Evolutionary conservation across 2,329 filamentous ascomycete species (phyloP).

Genomic region (Coleophoma crateriformis): DNA sequence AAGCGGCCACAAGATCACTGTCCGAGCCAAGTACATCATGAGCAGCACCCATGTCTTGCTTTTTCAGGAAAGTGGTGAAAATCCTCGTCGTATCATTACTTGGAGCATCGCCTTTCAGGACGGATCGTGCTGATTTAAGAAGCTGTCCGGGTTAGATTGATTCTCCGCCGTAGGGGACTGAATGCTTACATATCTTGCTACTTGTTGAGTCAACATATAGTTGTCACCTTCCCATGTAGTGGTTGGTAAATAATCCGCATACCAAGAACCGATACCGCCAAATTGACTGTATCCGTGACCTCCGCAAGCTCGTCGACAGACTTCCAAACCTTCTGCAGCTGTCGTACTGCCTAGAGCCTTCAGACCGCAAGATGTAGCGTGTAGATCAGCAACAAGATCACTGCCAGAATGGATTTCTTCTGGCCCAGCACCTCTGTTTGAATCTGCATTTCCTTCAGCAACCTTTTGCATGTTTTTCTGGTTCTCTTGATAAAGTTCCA

Average conservation of each 20-base stretch:
- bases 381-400: slow-evolving; percentile 66
- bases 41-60: slow-evolving; percentile 65
- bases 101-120: slow-evolving; percentile 57
- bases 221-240: slow-evolving; percentile 63
- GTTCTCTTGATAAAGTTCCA: slow-evolving; percentile 66
- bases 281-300: slow-evolving; percentile 74
- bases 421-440: slow-evolving; percentile 54
- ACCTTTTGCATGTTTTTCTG: slow-evolving; percentile 56
- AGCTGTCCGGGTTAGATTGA: slow-evolving; percentile 34
- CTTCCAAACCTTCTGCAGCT: slow-evolving; percentile 69
- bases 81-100: slow-evolving; percentile 66
- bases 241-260: slow-evolving; percentile 69
- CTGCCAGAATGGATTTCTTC: slow-evolving; percentile 62
- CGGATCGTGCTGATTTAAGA: slow-evolving; percentile 67
- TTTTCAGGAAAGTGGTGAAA: slow-evolving; percentile 56
- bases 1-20: slow-evolving; percentile 65
- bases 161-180: not conserved
- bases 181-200: slow-evolving; percentile 58
- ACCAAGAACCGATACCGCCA: slow-evolving; percentile 70
- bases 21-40: slow-evolving; percentile 70
- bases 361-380: slow-evolving; percentile 71
- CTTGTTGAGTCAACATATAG: slow-evolving; percentile 79
- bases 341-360: slow-evolving; percentile 69
- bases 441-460: slow-evolving; percentile 30
- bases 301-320: slow-evolving; percentile 70